These are phyloP conservation scores for Rhodamnia argentea DNA, from an alignment of 345 rosid species.

Conservation along the genomic window DNA sequence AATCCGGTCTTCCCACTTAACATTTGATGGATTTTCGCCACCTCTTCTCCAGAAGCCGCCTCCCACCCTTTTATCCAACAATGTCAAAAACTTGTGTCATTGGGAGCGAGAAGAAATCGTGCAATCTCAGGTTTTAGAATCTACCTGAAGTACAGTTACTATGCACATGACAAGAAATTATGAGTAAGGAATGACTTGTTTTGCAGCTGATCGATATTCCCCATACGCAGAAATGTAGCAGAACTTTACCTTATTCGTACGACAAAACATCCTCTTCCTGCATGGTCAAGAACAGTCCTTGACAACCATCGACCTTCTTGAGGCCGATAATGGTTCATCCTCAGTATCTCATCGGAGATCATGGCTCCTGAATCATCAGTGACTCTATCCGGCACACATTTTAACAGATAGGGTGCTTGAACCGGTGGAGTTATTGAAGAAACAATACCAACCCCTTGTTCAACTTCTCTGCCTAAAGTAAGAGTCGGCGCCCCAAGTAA, in stretches of 20 bases:
- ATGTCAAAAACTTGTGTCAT: not conserved
- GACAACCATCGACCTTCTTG: constrained; percentile 97
- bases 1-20: constrained; percentile 63
- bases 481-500: constrained; percentile 56
- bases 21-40: constrained; percentile 58
- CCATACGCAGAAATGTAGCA: not conserved
- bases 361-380: constrained; percentile 91
- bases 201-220: not conserved
- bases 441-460: constrained; percentile 26
- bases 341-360: constrained; percentile 76
- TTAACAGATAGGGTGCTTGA: constrained; percentile 76
- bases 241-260: constrained; percentile 51
- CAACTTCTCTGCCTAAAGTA: constrained; percentile 36
- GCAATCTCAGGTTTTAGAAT: not conserved
- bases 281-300: constrained; percentile 84
- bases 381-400: constrained; percentile 87
- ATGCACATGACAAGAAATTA: not conserved
- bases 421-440: constrained; percentile 79
- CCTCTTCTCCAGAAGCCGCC: constrained; percentile 84
- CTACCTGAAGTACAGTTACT: not conserved
- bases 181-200: not conserved
- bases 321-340: constrained; percentile 50
- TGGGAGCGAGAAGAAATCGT: not conserved
- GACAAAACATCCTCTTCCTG: constrained; percentile 79
- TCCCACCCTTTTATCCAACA: constrained; percentile 36